Evolutionary conservation across 176 grass and related monocot species (phyloP).

Genomic region (Musa troglodytarum): DNA sequence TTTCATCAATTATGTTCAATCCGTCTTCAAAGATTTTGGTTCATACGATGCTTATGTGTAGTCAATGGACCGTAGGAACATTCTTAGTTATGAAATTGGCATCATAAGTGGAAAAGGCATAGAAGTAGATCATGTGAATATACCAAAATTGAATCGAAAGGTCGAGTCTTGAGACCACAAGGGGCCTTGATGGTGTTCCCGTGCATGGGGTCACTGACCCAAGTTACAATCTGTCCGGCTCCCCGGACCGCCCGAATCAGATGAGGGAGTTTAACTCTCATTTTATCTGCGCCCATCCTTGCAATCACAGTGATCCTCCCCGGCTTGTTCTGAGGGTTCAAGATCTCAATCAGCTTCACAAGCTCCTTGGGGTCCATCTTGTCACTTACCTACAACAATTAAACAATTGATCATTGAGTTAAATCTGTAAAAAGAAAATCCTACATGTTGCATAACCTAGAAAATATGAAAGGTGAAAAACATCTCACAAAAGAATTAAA

Average conservation of each 20-base stretch:
- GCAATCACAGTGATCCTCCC: slow-evolving; percentile 79
- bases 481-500: not conserved
- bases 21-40: not conserved
- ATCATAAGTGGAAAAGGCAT: not conserved
- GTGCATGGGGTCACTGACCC: slow-evolving; percentile 95
- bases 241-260: slow-evolving; percentile 74
- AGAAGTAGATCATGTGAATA: slow-evolving; percentile 1
- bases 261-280: slow-evolving; percentile 85
- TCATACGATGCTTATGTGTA: not conserved
- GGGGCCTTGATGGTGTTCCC: slow-evolving; percentile 95
- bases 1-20: not conserved
- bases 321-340: slow-evolving; percentile 73
- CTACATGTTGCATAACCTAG: not conserved
- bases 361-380: slow-evolving; percentile 90
- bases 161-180: slow-evolving; percentile 83
- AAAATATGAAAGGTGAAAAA: not conserved
- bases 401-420: not conserved
- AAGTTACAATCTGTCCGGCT: slow-evolving; percentile 81
- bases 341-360: slow-evolving; percentile 77
- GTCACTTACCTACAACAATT: slow-evolving; percentile 55
- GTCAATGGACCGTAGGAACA: not conserved
- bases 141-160: slow-evolving; percentile 88
- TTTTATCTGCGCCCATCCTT: slow-evolving; percentile 94
- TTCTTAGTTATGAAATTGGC: not conserved
- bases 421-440: not conserved